phyloP scores from a whole-genome alignment of 257 asterid species.

The Handroanthus guayacan region DNA sequence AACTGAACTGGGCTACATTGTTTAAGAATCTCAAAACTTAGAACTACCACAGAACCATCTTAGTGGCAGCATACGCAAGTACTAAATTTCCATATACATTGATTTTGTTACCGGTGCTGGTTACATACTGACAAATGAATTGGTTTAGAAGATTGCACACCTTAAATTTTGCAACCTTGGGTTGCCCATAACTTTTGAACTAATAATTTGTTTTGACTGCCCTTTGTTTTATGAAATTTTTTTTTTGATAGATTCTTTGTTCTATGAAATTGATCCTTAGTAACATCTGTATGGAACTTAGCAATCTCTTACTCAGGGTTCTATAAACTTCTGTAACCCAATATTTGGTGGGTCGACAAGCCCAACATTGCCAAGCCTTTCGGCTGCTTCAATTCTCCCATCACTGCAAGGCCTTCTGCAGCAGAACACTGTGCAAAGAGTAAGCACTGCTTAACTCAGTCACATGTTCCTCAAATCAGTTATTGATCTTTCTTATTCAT shows the following conservation, averaged over 20 bases:
- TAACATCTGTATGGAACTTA: conserved; percentile 37
- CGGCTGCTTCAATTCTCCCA: conserved; percentile 65
- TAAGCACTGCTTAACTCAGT: conserved; percentile 42
- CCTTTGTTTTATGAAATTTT: not conserved
- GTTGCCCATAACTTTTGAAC: not conserved
- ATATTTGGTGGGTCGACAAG: conserved; percentile 58
- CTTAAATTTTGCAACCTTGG: not conserved
- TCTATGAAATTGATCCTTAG: not conserved
- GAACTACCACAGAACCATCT: not conserved
- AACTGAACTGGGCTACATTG: not conserved
- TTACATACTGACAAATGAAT: not conserved
- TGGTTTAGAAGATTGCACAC: conserved; percentile 1
- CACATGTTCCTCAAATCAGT: conserved; percentile 28
- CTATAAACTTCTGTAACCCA: conserved; percentile 47
- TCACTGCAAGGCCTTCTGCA: conserved; percentile 74
- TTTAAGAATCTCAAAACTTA: conserved; percentile 4
- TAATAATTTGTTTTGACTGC: not conserved
- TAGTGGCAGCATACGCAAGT: not conserved
- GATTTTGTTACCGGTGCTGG: conserved; percentile 24
- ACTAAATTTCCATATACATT: not conserved
- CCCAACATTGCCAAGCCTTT: conserved; percentile 48
- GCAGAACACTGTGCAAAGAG: conserved; percentile 77
- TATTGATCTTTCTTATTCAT: conserved; percentile 43
- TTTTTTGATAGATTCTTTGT: not conserved
- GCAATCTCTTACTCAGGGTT: conserved; percentile 54